Base-by-base conservation (phyloP, 2,329 filamentous ascomycete genomes). In the Stemphylium lycopersici region DNA sequence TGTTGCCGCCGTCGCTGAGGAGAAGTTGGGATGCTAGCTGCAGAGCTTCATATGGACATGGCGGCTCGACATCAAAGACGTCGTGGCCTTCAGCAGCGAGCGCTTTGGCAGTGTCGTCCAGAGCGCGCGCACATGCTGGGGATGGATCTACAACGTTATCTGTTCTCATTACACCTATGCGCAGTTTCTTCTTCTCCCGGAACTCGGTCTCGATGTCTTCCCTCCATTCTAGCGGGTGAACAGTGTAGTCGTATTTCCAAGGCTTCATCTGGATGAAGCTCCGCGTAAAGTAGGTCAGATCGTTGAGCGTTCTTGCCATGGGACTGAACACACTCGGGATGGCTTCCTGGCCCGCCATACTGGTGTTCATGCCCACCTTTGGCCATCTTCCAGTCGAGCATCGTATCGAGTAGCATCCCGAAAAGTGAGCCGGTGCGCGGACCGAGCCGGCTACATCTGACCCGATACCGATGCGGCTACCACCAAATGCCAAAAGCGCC, bases 351-450 rank as follows among this genome's bases (percentile, higher is more conserved):
- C 93, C 93, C 0, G 90, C 87, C 91, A 96, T 96, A 66, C 89
- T 93, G 0, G 93, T 96, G 57, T 84, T 85, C 71, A 91, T 87
- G 8, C 91, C 91, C 37, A 85, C 83, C 74, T 96, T 96, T 1
- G 91, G 91, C 91, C 93, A 97, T 43, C 93, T 84, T 1, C 93
- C 93, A 1, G 90, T 96, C 3, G 90, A 93, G 77, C 93, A 96
- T 32, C 90, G 86, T 20, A 97, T 78, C 15, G 89, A 89, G 75
- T 96, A 97, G 71, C 93, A 91, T 7, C 93, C 93, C 2, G 90
- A 90, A 79, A 92, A 97, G 65, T 96, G 91, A 4, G 93, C 93
- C 0, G 93, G 93, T 2, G 85, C 88, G 47, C 93, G 84, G 4
- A 97, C 92, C 13, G 90, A 95, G 26, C 93, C 93, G 12, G 92